A percentile compares a stretch with the other conserved stretches of the same genome.
Conservation (phyloP, 2,329 filamentous ascomycete genomes). For the Botrytis cinerea region DNA sequence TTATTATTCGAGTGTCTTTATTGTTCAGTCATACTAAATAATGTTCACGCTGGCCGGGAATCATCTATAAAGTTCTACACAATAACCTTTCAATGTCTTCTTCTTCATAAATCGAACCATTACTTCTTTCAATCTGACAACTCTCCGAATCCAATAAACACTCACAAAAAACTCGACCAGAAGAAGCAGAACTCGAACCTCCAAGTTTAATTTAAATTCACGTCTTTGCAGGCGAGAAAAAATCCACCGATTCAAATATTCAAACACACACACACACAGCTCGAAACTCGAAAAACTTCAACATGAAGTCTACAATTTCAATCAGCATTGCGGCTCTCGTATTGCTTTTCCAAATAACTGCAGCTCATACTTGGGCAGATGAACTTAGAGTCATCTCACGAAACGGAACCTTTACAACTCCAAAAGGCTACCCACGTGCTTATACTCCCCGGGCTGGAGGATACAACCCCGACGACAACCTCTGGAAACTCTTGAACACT, state of each 20-base stretch:
- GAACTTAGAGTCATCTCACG: slow-evolving; percentile 68
- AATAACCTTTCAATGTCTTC: slow-evolving; percentile 12
- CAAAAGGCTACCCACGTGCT: slow-evolving; percentile 73
- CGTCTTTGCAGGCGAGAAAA: slow-evolving; percentile 31
- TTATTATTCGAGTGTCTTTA: slow-evolving; percentile 28
- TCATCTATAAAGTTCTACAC: slow-evolving; percentile 24
- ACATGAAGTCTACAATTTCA: slow-evolving; percentile 21
- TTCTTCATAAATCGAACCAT: background rate
- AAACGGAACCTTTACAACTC: slow-evolving; percentile 72
- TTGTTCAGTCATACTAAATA: slow-evolving; percentile 29
- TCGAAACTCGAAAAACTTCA: slow-evolving; percentile 20
- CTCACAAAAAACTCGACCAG: background rate
- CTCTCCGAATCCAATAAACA: background rate
- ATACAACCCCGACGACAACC: background rate
- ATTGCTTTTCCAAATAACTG: slow-evolving; percentile 29
- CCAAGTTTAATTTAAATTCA: slow-evolving; percentile 12
- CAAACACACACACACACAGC: slow-evolving; percentile 18
- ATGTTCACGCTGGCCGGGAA: slow-evolving; percentile 34
- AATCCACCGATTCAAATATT: background rate
- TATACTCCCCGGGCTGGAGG: slow-evolving; percentile 55
- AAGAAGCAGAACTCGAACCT: slow-evolving; percentile 13
- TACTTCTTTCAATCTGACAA: slow-evolving; percentile 2
- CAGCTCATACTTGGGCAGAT: slow-evolving; percentile 71
- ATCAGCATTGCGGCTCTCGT: slow-evolving; percentile 27
- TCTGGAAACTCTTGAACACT: slow-evolving; percentile 3